These are phyloP conservation scores for Fusarium multiceps DNA, from an alignment of 2,329 filamentous ascomycete species.

Conservation along the genomic window DNA sequence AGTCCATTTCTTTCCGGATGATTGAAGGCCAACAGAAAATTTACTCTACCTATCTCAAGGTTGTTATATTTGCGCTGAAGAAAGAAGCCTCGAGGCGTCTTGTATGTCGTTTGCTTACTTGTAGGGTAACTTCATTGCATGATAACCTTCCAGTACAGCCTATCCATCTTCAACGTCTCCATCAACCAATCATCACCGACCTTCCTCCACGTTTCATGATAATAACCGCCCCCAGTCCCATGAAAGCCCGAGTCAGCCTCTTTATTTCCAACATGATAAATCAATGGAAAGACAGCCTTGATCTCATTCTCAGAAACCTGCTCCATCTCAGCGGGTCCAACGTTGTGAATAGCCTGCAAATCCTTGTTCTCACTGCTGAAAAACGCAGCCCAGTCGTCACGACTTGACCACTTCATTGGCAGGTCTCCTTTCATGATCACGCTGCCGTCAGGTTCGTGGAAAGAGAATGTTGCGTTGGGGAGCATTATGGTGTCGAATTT, in stretches of 20 bases:
- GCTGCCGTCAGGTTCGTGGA: not conserved
- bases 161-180: constrained; percentile 22
- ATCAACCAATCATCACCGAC: constrained; percentile 30
- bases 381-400: not conserved
- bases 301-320: constrained; percentile 20
- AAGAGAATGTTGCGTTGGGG: not conserved
- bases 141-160: constrained; percentile 29
- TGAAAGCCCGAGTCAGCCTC: not conserved
- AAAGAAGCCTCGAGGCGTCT: too few relatives aligned
- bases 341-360: constrained; percentile 18
- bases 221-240: constrained; percentile 23
- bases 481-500: constrained; percentile 23
- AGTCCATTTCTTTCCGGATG: too few relatives aligned
- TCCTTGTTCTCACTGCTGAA: constrained; percentile 17
- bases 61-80: too few relatives aligned
- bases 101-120: not conserved
- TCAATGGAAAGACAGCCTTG: constrained; percentile 11
- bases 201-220: constrained; percentile 30
- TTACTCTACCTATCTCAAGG: too few relatives aligned
- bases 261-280: constrained; percentile 18
- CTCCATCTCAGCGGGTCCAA: constrained; percentile 24
- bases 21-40: too few relatives aligned
- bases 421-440: not conserved
- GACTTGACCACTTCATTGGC: not conserved
- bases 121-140: not conserved